phyloP scores from a whole-genome alignment of 805 yeast species.

The Cyberlindnera galapagoensis region DNA sequence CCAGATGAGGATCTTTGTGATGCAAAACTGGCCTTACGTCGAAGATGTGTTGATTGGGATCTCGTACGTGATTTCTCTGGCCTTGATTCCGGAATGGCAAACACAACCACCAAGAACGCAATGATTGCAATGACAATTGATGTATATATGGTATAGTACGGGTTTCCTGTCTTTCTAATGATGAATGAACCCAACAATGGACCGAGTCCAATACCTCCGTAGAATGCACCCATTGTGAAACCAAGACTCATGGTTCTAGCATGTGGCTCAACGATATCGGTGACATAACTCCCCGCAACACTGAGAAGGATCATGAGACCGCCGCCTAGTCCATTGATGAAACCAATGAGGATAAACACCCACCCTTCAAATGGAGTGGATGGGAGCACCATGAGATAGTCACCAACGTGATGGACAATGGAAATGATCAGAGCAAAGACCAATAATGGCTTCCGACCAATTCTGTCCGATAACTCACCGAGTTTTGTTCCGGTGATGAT shows the following conservation, averaged over 20 bases:
- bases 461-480: conserved; percentile 56
- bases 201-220: conserved; percentile 56
- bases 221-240: conserved; percentile 49
- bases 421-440: conserved; percentile 25
- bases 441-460: conserved; percentile 53
- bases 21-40: conserved; percentile 25
- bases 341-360: conserved; percentile 36
- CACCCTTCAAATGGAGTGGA: conserved; percentile 30
- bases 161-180: conserved; percentile 24
- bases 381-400: conserved; percentile 26
- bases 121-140: conserved; percentile 27
- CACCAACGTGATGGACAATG: conserved; percentile 18
- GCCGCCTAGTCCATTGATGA: conserved; percentile 52
- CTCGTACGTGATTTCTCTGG: conserved; percentile 44
- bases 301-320: conserved; percentile 51
- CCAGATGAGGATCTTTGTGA: conserved; percentile 21
- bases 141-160: conserved; percentile 26
- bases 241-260: conserved; percentile 56
- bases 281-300: conserved; percentile 59
- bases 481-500: conserved; percentile 54
- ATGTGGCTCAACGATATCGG: conserved; percentile 64
- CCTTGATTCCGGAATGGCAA: conserved; percentile 59
- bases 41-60: conserved; percentile 36
- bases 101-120: conserved; percentile 28
- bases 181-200: conserved; percentile 50